Evolutionary conservation across 805 yeast species (phyloP).

Genomic region (Blastobotrys terrestris): DNA sequence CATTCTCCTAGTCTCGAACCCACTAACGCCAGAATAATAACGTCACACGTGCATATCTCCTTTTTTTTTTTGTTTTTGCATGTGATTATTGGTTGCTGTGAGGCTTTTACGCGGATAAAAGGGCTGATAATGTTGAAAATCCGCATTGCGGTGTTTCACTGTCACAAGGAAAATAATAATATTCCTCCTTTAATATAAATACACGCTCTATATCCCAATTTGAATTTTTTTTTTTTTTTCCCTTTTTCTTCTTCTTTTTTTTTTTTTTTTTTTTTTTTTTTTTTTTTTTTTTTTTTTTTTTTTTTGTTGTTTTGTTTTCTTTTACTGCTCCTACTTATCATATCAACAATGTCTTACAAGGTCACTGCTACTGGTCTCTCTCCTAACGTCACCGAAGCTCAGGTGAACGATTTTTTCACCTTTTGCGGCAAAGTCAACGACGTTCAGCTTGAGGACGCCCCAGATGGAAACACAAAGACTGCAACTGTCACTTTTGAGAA

Average conservation of each 20-base stretch:
- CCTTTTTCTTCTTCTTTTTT: neutral
- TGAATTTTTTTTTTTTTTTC: too few relatives aligned
- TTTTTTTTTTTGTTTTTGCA: neutral
- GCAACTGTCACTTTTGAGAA: slow-evolving; percentile 50
- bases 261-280: neutral
- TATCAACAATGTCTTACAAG: slow-evolving; percentile 58
- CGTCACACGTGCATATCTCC: neutral
- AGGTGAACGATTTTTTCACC: slow-evolving; percentile 60
- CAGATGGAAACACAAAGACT: neutral
- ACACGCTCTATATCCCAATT: neutral
- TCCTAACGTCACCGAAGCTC: slow-evolving; percentile 40
- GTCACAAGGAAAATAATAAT: neutral
- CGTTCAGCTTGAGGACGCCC: slow-evolving; percentile 16
- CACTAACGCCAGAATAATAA: neutral
- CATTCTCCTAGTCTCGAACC: neutral
- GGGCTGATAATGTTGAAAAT: neutral
- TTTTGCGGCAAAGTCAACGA: slow-evolving; percentile 58
- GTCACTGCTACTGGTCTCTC: slow-evolving; percentile 56
- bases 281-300: neutral
- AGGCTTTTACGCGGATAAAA: neutral
- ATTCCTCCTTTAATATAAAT: too few relatives aligned
- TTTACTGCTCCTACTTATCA: too few relatives aligned
- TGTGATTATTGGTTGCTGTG: neutral
- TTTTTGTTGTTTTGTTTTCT: too few relatives aligned
- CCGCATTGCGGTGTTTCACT: neutral